Percentiles rank a stretch among this genome's conserved stretches.
phyloP scores from a whole-genome alignment of 768 basidiomycete species.

The Leccinum broughii region DNA sequence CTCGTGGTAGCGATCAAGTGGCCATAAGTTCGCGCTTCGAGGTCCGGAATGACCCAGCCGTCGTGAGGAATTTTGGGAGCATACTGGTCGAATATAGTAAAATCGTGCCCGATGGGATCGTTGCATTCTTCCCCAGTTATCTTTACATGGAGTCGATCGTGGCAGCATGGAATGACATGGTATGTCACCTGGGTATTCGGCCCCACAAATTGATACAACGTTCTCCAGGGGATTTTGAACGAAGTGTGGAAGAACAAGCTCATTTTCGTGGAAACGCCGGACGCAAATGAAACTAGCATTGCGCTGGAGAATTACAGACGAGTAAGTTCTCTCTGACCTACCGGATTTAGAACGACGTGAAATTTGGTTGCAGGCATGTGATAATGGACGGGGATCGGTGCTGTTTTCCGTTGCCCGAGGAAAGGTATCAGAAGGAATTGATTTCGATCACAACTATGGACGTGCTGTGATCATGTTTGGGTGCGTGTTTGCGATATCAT shows the following conservation, averaged over 20 bases:
- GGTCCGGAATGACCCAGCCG: conserved; percentile 98
- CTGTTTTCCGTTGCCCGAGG: conserved; percentile 96
- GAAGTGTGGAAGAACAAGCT: conserved; percentile 99
- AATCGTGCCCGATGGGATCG: conserved; percentile 96
- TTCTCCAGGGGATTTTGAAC: conserved; percentile 86
- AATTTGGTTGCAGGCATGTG: conserved; percentile 71
- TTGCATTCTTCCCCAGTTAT: conserved; percentile 99
- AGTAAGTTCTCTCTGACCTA: conserved; percentile 43
- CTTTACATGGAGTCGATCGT: conserved; percentile 99
- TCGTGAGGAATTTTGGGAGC: conserved; percentile 97
- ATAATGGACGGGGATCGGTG: conserved; percentile 97
- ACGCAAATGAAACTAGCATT: conserved; percentile 98
- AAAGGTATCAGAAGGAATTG: conserved; percentile 99
- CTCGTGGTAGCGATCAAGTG: conserved; percentile 97
- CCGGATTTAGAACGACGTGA: not conserved
- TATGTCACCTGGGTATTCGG: conserved; percentile 38
- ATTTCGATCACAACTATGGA: conserved; percentile 99
- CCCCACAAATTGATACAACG: not conserved
- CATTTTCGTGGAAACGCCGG: conserved; percentile 98
- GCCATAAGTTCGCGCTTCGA: conserved; percentile 98
- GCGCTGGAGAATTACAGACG: conserved; percentile 96
- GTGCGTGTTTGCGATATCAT: conserved; percentile 41
- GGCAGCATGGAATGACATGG: conserved; percentile 99
- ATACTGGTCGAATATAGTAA: conserved; percentile 98
- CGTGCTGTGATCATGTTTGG: conserved; percentile 99